Evolutionary conservation across 163 green algal genomes (phyloP), one percentile per base, ranked within the genome.

Genomic region (Chlorella variabilis): DNA sequence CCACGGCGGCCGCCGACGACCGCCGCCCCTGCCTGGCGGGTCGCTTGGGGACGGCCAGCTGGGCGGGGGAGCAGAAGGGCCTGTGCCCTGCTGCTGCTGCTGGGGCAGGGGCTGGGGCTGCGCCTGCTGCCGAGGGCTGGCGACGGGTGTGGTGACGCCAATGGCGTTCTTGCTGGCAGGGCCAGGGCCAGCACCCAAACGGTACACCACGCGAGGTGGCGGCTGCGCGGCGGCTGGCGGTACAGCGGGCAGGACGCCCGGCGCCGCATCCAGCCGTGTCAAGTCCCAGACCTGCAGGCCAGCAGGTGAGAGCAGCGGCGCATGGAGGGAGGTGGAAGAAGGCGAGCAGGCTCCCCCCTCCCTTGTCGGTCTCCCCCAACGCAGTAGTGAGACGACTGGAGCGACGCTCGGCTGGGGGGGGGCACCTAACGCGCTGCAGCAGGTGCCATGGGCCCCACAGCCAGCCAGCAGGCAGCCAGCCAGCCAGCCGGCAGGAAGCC

Each of bases 251-350:
- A 77, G 48, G 21, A 23, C 70, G 51, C 17, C 45, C 4, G 71
- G 48, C 21, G 38, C 21, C 2, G 7, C 71, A 38, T 45, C 34
- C 34, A 78, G 71, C 34, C 71, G 39, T 23, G 48, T 25, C 8
- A 78, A 34, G 54, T 78, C 71, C 71, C 71, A 78, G 23, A 78
- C 51, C 51, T 78, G 70, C 48, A 25, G n/a, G n/a, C n/a, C n/a
- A n/a, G n/a, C n/a, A n/a, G n/a, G n/a, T n/a, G n/a, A n/a, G n/a
- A n/a, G n/a, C n/a, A n/a, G n/a, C n/a, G 66, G 38, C 38, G 36
- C 8, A 2, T 25, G 54, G 54, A 62, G 23, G 54, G 20, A 25
- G 54, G 54, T 4, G 23, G 54, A 62, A 5, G 15, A 62, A n/a
- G 5, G 23, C 7, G 20, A 9, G 59, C 29, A 38, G n/a, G n/a